These are phyloP conservation scores for Heimioporus sp. DNA, from an alignment of 768 basidiomycete species.

Conservation along the genomic window DNA sequence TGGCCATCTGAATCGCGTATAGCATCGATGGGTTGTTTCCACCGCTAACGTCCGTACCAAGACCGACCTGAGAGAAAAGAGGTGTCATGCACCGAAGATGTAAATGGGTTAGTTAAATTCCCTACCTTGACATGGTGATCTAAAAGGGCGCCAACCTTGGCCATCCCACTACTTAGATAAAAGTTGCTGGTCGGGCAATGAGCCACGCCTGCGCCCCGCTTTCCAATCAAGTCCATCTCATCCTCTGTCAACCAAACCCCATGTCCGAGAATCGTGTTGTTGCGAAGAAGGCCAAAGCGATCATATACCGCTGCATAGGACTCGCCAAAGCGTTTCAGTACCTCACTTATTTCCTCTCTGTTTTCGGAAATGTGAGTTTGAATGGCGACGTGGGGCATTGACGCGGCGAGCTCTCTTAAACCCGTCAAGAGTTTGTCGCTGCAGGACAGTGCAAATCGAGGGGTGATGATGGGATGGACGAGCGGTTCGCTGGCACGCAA, in stretches of 20 bases:
- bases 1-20: slow-evolving; percentile 67
- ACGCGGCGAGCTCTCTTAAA: slow-evolving; percentile 58
- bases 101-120: not conserved
- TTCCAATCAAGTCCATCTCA: slow-evolving; percentile 72
- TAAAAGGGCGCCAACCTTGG: slow-evolving; percentile 73
- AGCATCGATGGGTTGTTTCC: slow-evolving; percentile 84
- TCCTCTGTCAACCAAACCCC: slow-evolving; percentile 73
- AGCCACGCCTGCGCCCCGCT: slow-evolving; percentile 69
- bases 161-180: slow-evolving; percentile 83
- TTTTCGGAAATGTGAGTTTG: slow-evolving; percentile 97
- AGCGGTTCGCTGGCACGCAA: slow-evolving; percentile 45
- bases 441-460: slow-evolving; percentile 95
- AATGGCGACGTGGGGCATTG: slow-evolving; percentile 64
- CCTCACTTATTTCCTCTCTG: slow-evolving; percentile 62
- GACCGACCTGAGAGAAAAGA: slow-evolving; percentile 60
- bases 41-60: slow-evolving; percentile 94
- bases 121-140: slow-evolving; percentile 84
- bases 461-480: slow-evolving; percentile 89
- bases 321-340: slow-evolving; percentile 60
- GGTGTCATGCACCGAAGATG: not conserved
- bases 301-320: slow-evolving; percentile 87
- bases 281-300: slow-evolving; percentile 65
- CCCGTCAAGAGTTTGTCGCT: slow-evolving; percentile 60
- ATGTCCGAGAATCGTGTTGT: slow-evolving; percentile 86
- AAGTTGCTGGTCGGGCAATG: slow-evolving; percentile 98